Evolutionary conservation across 2,329 filamentous ascomycete genomes (phyloP).

Genomic region (Aspergillus intermedius): DNA sequence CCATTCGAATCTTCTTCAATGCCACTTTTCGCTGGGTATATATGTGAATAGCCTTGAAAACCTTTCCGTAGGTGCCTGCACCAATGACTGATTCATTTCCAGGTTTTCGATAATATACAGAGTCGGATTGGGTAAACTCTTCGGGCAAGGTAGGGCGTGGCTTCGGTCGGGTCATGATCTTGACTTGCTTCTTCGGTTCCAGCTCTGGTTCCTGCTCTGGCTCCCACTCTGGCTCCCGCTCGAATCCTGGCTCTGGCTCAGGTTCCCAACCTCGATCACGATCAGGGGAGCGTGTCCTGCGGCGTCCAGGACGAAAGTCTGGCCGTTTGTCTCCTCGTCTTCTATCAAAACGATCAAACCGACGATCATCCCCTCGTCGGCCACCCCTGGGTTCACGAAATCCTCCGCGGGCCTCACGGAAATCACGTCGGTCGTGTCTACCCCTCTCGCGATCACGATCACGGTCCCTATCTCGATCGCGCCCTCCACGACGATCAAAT

Average conservation of each 20-base stretch:
- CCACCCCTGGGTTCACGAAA: slow-evolving; percentile 23
- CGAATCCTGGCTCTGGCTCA: slow-evolving; percentile 26
- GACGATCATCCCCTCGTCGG: slow-evolving; percentile 33
- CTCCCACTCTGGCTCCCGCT: background rate
- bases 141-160: slow-evolving; percentile 62
- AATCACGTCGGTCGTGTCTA: slow-evolving; percentile 29
- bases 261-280: slow-evolving; percentile 39
- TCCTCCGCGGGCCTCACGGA: slow-evolving; percentile 20
- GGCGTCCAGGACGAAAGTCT: slow-evolving; percentile 39
- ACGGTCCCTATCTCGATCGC: slow-evolving; percentile 30
- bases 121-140: slow-evolving; percentile 72
- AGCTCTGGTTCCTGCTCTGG: slow-evolving; percentile 2
- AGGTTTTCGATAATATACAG: slow-evolving; percentile 89
- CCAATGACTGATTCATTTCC: slow-evolving; percentile 97
- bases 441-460: slow-evolving; percentile 23
- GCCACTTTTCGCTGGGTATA: slow-evolving; percentile 74
- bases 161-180: slow-evolving; percentile 64
- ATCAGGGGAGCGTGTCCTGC: slow-evolving; percentile 42
- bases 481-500: slow-evolving; percentile 36
- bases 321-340: slow-evolving; percentile 27
- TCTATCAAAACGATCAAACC: slow-evolving; percentile 37
- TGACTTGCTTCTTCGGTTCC: slow-evolving; percentile 54
- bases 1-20: slow-evolving; percentile 98
- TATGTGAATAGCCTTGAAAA: slow-evolving; percentile 81
- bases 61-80: slow-evolving; percentile 91